Base-by-base conservation (phyloP, 2,329 filamentous ascomycete genomes). In the Ascochyta rabiei region DNA sequence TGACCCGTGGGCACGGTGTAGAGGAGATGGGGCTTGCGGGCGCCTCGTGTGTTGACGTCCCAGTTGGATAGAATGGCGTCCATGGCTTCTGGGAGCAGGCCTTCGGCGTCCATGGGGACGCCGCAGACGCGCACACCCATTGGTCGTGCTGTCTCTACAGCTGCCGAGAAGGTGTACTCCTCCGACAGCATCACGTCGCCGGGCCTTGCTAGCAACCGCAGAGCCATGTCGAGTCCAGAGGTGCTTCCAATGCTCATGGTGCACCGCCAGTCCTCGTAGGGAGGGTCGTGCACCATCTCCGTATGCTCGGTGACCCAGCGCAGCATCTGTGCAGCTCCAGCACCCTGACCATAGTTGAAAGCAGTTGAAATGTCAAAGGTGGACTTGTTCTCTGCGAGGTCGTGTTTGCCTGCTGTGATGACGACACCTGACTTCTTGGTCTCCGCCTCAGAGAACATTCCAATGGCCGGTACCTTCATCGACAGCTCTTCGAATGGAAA, bases 231-330 rank as follows among this genome's bases (percentile, higher is more conserved):
- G 62, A 96, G 83, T 0, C 90, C 88, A 21, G 86, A 91, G 0
- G 95, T 98, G 75, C 88, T 95, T 48, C 93, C 95, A 35, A 93
- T 84, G 2, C 88, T 93, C 79, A 97, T 82, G 49, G 87, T 88
- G 67, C 90, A 90, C 61, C 85, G 82, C 95, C 95, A 99, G 78
- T 99, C 93, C 16, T 87, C 83, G 72, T 98, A 98, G 0, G 90
- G 91, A 15, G 93, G 93, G 57, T 86, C 82, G 75, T 91, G 90
- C 15, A 96, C 86, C 51, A 98, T 86, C 78, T 99, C 93, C 0
- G 93, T 96, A 77, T 98, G 95, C 79, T 99, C 95, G 0, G 93
- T 96, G 45, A 98, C 82, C 78, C 90, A 98, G 56, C 95, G 87
- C 59, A 97, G 80, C 74, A 99, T 81, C 77, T 96, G 95, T 3